phyloP scores from a whole-genome alignment of 805 yeast genomes.

The Osmozyma mogii region DNA sequence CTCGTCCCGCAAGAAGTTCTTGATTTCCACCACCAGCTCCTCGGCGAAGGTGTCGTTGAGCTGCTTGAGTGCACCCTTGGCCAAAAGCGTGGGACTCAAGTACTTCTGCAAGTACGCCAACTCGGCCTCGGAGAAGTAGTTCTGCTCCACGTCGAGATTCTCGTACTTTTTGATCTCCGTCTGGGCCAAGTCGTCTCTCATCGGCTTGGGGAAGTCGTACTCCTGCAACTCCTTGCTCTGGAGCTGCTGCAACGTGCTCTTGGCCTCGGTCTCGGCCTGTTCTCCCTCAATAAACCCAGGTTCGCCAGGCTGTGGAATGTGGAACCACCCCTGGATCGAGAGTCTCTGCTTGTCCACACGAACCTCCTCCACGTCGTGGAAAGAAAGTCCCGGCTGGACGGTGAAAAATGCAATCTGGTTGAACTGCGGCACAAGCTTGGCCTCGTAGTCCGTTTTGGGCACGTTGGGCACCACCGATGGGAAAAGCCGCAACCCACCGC shows the following conservation, averaged over 20 bases:
- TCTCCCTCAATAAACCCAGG: constrained; percentile 78
- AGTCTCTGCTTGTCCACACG: constrained; percentile 82
- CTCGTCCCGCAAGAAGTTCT: constrained; percentile 51
- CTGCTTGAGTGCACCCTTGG: constrained; percentile 20
- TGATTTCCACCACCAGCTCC: constrained; percentile 63
- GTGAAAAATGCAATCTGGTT: constrained; percentile 94
- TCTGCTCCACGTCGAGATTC: constrained; percentile 6
- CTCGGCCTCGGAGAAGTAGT: constrained; percentile 30
- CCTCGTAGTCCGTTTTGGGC: constrained; percentile 69
- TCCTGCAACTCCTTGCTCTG: constrained; percentile 72
- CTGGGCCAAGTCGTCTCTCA: constrained; percentile 34
- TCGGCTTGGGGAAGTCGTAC: constrained; percentile 71
- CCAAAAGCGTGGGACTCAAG: constrained; percentile 45
- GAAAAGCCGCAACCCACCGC: constrained; percentile 84
- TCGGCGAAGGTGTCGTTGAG: constrained; percentile 50
- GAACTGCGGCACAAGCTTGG: constrained; percentile 80
- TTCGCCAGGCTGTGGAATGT: constrained; percentile 91
- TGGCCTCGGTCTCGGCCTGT: constrained; percentile 67
- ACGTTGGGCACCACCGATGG: constrained; percentile 85
- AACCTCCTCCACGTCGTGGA: constrained; percentile 98
- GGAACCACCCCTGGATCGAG: constrained; percentile 98
- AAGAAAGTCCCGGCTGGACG: constrained; percentile 92
- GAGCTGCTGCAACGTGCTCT: constrained; percentile 69
- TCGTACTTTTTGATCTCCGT: constrained; percentile 31
- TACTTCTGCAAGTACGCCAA: constrained; percentile 41